A percentile compares a stretch with the other conserved stretches of the same genome.
Evolutionary conservation across 179 eudicot genomes (phyloP).

Genomic region (Actinidia polygama): DNA sequence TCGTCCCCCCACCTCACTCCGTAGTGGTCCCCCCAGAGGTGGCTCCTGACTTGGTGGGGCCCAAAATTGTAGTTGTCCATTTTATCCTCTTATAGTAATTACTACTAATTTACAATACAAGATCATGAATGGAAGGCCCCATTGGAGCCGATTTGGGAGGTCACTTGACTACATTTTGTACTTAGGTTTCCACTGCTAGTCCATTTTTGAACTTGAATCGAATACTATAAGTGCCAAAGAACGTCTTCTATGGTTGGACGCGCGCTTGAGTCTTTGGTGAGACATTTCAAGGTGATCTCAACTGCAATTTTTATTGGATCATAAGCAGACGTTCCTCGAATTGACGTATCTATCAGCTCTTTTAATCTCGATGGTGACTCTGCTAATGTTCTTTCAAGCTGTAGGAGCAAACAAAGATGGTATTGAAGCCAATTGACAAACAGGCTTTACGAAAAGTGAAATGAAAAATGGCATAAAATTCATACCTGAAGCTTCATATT

Average conservation of each 20-base stretch:
- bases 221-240: constrained; percentile 93
- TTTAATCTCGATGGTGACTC: constrained; percentile 68
- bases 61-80: too few species aligned
- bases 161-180: constrained; percentile 18
- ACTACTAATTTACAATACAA: neutral
- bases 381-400: constrained; percentile 73
- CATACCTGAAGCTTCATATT: constrained; percentile 69
- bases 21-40: too few species aligned
- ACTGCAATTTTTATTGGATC: constrained; percentile 76
- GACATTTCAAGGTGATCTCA: constrained; percentile 70
- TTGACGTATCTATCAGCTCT: constrained; percentile 62
- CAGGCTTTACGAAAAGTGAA: neutral
- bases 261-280: constrained; percentile 54
- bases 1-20: too few species aligned
- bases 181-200: constrained; percentile 81
- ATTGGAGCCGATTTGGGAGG: too few species aligned
- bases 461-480: neutral
- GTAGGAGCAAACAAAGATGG: constrained; percentile 21
- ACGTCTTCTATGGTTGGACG: constrained; percentile 92
- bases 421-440: neutral
- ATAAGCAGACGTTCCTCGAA: constrained; percentile 76
- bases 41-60: too few species aligned
- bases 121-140: neutral
- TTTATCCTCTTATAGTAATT: too few species aligned
- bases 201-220: constrained; percentile 94